Evolutionary conservation across 306 rosid species (phyloP).

Genomic region (Geum urbanum): DNA sequence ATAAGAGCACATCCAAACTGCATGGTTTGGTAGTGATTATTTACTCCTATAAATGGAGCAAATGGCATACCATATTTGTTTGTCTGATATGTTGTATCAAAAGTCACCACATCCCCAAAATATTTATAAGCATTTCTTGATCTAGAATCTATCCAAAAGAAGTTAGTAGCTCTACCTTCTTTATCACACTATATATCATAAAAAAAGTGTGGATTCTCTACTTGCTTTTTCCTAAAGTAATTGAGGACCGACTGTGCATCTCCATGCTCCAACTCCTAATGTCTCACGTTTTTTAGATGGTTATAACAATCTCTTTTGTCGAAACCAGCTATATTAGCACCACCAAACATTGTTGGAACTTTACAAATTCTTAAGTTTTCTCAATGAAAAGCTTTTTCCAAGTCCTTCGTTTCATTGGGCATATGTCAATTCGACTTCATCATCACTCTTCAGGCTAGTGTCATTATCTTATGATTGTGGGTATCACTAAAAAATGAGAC

Average conservation of each 20-base stretch:
- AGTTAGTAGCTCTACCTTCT: not conserved
- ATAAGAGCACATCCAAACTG: too few relatives aligned
- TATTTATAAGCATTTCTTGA: too few relatives aligned
- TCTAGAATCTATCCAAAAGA: too few relatives aligned
- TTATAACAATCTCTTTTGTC: not conserved
- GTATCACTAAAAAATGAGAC: not conserved
- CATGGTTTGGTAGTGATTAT: too few relatives aligned
- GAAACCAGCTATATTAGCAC: not conserved
- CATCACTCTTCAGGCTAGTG: not conserved
- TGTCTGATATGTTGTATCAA: too few relatives aligned
- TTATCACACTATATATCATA: not conserved
- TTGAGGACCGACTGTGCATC: not conserved
- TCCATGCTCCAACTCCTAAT: not conserved
- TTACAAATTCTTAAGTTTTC: not conserved
- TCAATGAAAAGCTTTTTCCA: not conserved
- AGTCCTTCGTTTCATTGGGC: not conserved
- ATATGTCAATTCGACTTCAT: not conserved
- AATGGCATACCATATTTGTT: too few relatives aligned
- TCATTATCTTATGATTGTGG: not conserved
- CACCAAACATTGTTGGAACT: not conserved
- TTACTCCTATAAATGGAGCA: too few relatives aligned
- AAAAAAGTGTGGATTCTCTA: not conserved
- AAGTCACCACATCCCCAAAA: too few relatives aligned
- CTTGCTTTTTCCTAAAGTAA: not conserved
- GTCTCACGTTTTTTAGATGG: not conserved